Percentiles rank a stretch among this genome's conserved stretches.
These are phyloP conservation scores for Naganishia onofrii DNA, from an alignment of 768 basidiomycete species.

Conservation along the genomic window DNA sequence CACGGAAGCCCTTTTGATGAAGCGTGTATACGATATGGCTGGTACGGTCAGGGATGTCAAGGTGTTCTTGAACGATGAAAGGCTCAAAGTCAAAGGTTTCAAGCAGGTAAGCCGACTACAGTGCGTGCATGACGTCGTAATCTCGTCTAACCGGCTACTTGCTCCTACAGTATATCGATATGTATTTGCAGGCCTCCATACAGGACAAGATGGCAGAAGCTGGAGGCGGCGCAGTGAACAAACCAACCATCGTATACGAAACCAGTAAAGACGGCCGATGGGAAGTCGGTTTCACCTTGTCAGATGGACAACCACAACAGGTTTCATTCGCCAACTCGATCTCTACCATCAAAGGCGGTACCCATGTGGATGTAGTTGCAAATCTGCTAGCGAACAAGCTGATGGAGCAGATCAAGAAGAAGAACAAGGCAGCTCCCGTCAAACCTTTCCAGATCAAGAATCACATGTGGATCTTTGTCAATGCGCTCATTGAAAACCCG, in stretches of 20 bases:
- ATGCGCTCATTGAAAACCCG: slow-evolving; percentile 92
- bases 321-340: slow-evolving; percentile 98
- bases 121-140: no score
- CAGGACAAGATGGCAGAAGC: slow-evolving; percentile 67
- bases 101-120: slow-evolving; percentile 56
- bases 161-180: slow-evolving; percentile 73
- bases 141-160: neutral
- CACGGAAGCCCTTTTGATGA: slow-evolving; percentile 78
- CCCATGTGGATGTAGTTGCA: slow-evolving; percentile 78
- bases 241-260: slow-evolving; percentile 80
- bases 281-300: slow-evolving; percentile 93
- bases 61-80: slow-evolving; percentile 87
- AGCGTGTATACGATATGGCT: slow-evolving; percentile 94
- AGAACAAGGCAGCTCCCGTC: slow-evolving; percentile 94
- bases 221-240: slow-evolving; percentile 73
- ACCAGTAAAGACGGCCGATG: slow-evolving; percentile 69
- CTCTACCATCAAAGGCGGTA: slow-evolving; percentile 92
- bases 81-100: slow-evolving; percentile 89
- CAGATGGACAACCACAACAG: slow-evolving; percentile 86
- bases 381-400: slow-evolving; percentile 87
- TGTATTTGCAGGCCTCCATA: slow-evolving; percentile 78
- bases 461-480: slow-evolving; percentile 98
- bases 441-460: slow-evolving; percentile 92
- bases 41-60: slow-evolving; percentile 92
- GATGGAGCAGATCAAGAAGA: slow-evolving; percentile 80